Conservation (phyloP, 1,284 basidiomycete species). For the Fomitopsis pinicola region DNA sequence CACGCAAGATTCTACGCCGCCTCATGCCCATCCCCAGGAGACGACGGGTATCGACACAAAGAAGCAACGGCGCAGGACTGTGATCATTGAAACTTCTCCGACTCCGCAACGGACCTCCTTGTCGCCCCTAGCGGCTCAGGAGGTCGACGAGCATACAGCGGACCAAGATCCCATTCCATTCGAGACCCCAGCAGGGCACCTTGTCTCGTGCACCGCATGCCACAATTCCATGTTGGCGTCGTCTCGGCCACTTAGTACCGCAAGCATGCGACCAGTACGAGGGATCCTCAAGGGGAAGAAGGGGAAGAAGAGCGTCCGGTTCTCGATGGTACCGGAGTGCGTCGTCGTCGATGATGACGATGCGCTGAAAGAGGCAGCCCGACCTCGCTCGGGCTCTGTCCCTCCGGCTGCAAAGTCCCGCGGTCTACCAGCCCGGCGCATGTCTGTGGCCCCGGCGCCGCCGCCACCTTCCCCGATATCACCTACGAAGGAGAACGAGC, state of each 20-base stretch:
- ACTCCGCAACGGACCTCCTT: neutral
- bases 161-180: conserved; percentile 22
- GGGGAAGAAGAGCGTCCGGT: conserved; percentile 32
- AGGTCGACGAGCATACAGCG: conserved; percentile 10
- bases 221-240: conserved; percentile 11
- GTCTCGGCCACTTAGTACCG: conserved; percentile 20
- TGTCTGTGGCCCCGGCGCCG: conserved; percentile 3
- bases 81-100: conserved; percentile 27
- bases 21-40: neutral
- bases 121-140: neutral
- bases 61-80: conserved; percentile 25
- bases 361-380: neutral
- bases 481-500: neutral
- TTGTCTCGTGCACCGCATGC: conserved; percentile 6
- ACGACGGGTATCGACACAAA: conserved; percentile 8
- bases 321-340: conserved; percentile 26
- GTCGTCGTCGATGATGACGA: conserved; percentile 17
- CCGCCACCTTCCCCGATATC: neutral
- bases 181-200: conserved; percentile 14
- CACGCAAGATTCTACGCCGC: conserved; percentile 2
- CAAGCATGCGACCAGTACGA: conserved; percentile 22
- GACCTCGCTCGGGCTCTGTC: conserved; percentile 1
- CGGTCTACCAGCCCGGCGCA: conserved; percentile 13
- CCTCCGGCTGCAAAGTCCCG: conserved; percentile 4
- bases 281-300: conserved; percentile 34